A percentile compares a stretch with the other conserved stretches of the same genome.
phyloP scores from a whole-genome alignment of 768 basidiomycete species.

The Panellus pusillus region DNA sequence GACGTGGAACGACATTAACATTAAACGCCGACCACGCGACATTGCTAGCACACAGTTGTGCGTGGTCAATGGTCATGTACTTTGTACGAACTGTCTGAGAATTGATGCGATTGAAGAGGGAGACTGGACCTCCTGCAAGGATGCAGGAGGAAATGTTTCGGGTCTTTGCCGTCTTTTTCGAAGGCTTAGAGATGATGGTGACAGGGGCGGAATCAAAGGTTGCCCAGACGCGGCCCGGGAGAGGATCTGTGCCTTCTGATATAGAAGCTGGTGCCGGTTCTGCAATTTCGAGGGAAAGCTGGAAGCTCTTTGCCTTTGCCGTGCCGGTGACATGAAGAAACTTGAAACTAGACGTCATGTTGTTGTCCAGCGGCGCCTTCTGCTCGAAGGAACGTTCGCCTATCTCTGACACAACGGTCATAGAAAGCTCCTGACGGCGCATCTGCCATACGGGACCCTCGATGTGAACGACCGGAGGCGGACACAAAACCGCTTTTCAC shows the following conservation, averaged over 20 bases:
- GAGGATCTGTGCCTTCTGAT: constrained; percentile 45
- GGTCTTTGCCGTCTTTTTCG: constrained; percentile 95
- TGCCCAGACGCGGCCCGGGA: constrained; percentile 78
- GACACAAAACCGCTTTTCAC: constrained; percentile 93
- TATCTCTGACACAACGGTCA: constrained; percentile 83
- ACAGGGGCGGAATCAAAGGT: constrained; percentile 91
- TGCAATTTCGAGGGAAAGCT: constrained; percentile 80
- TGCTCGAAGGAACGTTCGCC: constrained; percentile 85
- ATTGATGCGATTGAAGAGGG: constrained; percentile 95
- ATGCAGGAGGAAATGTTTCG: constrained; percentile 91
- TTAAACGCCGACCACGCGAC: constrained; percentile 93
- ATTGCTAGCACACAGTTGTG: constrained; percentile 84
- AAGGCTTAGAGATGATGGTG: constrained; percentile 94
- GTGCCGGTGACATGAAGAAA: constrained; percentile 87
- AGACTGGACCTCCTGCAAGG: constrained; percentile 84
- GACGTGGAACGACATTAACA: constrained; percentile 82
- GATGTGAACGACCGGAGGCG: constrained; percentile 90
- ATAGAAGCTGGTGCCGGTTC: constrained; percentile 62
- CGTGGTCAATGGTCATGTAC: constrained; percentile 92
- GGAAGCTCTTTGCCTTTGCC: constrained; percentile 88
- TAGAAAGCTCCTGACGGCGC: constrained; percentile 76
- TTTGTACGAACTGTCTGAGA: constrained; percentile 96
- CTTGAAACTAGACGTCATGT: constrained; percentile 87
- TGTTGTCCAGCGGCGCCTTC: constrained; percentile 78
- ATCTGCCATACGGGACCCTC: constrained; percentile 87